A percentile compares a stretch with the other conserved stretches of the same genome.
Evolutionary conservation across 352 stramenopile genomes (phyloP).

Genomic region (Globisporangium radiosum): DNA sequence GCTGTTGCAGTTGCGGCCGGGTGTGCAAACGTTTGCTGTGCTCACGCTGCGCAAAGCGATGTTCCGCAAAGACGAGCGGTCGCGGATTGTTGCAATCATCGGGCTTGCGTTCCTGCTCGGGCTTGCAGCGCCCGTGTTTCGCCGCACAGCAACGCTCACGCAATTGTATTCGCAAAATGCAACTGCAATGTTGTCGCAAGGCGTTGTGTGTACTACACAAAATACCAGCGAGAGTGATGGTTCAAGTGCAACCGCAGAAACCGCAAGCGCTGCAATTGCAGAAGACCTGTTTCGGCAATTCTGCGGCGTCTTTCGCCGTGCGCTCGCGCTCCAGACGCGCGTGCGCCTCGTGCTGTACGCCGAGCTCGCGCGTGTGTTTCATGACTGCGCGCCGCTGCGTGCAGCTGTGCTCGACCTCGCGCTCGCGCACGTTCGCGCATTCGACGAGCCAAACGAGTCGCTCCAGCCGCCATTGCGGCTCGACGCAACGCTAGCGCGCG

Average conservation of each 20-base stretch:
- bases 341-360: conserved; percentile 45
- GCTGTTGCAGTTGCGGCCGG: conserved; percentile 27
- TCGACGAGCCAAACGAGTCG: conserved; percentile 41
- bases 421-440: conserved; percentile 33
- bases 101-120: conserved; percentile 36
- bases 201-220: background rate
- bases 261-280: conserved; percentile 28
- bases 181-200: conserved; percentile 26
- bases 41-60: conserved; percentile 55
- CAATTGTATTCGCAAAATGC: conserved; percentile 52
- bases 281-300: conserved; percentile 59
- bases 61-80: conserved; percentile 49
- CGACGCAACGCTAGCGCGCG: conserved; percentile 25
- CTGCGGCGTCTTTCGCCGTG: conserved; percentile 40
- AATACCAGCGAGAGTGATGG: conserved; percentile 11
- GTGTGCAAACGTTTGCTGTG: conserved; percentile 42
- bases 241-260: conserved; percentile 27
- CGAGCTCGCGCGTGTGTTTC: conserved; percentile 34
- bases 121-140: conserved; percentile 35
- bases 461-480: conserved; percentile 42
- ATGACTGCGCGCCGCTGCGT: conserved; percentile 33
- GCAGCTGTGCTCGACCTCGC: conserved; percentile 39
- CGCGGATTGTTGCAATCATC: conserved; percentile 40
- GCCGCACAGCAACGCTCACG: conserved; percentile 27
- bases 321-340: conserved; percentile 35